Evolutionary conservation across 116 monocot species (phyloP).

Genomic region (Posidonia oceanica): DNA sequence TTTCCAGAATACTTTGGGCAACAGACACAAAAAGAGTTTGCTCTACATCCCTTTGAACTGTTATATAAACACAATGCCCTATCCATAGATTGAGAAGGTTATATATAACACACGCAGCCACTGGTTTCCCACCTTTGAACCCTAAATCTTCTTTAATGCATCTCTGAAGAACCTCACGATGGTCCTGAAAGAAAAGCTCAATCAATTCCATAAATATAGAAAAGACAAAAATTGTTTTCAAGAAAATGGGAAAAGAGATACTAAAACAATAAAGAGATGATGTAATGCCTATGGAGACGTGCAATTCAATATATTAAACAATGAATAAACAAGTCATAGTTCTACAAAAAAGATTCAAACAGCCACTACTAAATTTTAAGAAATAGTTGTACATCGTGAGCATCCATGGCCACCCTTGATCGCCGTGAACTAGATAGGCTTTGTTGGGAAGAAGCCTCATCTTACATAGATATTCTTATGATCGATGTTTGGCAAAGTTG

Average conservation of each 20-base stretch:
- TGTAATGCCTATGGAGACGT: background rate
- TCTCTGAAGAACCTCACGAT: constrained; percentile 54
- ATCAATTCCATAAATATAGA: background rate
- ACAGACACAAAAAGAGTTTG: constrained; percentile 32
- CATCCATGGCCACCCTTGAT: constrained; percentile 31
- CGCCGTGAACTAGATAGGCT: constrained; percentile 45
- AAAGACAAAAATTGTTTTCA: too few species aligned
- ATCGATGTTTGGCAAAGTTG: constrained; percentile 16
- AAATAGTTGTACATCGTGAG: constrained; percentile 6
- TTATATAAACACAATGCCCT: constrained; percentile 39
- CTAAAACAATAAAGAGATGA: background rate
- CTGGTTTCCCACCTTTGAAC: constrained; percentile 87
- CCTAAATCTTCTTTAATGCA: constrained; percentile 86
- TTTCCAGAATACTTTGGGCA: constrained; percentile 35
- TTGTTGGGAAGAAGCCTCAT: constrained; percentile 4
- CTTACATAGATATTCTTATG: constrained; percentile 45
- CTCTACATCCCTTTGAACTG: constrained; percentile 19
- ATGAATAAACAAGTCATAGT: background rate
- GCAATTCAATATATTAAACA: background rate
- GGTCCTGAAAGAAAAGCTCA: constrained; percentile 37
- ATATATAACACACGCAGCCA: constrained; percentile 86
- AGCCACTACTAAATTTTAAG: background rate
- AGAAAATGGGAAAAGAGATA: too few species aligned
- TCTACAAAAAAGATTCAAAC: background rate
- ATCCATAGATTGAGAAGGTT: constrained; percentile 53